A percentile compares a stretch with the other conserved stretches of the same genome.
phyloP scores from a whole-genome alignment of 2,329 filamentous ascomycete species.

The Trichoderma sp. region DNA sequence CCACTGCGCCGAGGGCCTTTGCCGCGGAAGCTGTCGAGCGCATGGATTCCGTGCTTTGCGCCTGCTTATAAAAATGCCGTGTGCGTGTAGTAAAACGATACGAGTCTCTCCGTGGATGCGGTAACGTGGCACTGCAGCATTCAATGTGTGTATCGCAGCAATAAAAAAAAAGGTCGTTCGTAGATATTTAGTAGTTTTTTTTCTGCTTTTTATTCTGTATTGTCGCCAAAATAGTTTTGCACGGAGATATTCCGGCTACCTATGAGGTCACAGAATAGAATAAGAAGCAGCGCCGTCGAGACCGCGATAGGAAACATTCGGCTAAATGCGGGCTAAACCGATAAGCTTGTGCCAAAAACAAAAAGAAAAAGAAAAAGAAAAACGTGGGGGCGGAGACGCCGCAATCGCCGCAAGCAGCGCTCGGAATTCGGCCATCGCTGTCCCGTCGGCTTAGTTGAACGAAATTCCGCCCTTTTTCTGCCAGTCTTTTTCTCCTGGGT shows the following conservation, averaged over 20 bases:
- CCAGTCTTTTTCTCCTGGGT: no score
- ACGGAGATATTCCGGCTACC: constrained; percentile 7
- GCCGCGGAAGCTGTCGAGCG: constrained; percentile 26
- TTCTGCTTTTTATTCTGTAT: no score
- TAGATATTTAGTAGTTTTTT: neutral
- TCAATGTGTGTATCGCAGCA: neutral
- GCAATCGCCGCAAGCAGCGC: neutral
- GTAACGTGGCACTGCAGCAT: neutral
- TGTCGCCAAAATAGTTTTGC: neutral
- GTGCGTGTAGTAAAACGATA: no score
- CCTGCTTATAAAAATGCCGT: no score
- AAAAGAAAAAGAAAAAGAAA: no score
- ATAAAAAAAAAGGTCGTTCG: no score
- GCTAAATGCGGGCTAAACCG: constrained; percentile 10
- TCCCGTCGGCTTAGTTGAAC: neutral
- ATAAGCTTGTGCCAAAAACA: neutral
- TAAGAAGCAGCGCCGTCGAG: neutral
- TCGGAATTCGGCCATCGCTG: neutral
- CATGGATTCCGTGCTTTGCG: constrained; percentile 24
- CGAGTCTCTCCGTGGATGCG: neutral
- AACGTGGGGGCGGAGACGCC: neutral
- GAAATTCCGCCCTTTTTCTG: neutral
- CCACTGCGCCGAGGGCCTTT: constrained; percentile 27
- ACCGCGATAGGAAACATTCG: neutral
- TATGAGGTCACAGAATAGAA: neutral